These are phyloP conservation scores for Cystobasidium onofrii DNA, from an alignment of 768 basidiomycete genomes.

Conservation along the genomic window DNA sequence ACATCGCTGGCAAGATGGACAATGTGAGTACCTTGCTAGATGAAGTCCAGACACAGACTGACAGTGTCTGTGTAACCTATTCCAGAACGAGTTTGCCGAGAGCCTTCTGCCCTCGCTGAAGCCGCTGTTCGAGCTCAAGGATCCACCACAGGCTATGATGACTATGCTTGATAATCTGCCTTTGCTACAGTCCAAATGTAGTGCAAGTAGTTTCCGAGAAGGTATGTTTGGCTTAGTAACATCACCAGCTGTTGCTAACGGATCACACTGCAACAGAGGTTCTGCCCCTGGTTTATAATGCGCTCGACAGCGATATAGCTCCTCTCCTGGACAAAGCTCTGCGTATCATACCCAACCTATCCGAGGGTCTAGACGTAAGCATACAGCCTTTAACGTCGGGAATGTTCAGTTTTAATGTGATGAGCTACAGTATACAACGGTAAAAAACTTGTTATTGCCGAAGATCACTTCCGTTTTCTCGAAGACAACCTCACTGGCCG, in stretches of 20 bases:
- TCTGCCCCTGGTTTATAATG: conserved; percentile 89
- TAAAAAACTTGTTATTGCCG: conserved; percentile 51
- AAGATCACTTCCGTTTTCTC: conserved; percentile 72
- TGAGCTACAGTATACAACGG: conserved; percentile 67
- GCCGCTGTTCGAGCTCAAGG: conserved; percentile 79
- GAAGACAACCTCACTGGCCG: conserved; percentile 75
- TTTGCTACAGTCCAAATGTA: conserved; percentile 80
- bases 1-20: conserved; percentile 68
- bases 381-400: too few species aligned
- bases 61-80: not conserved
- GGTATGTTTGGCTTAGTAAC: conserved; percentile 53
- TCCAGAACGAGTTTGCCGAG: conserved; percentile 61
- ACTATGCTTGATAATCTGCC: conserved; percentile 81
- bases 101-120: conserved; percentile 77
- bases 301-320: conserved; percentile 89
- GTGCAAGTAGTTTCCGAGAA: conserved; percentile 74
- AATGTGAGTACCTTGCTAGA: conserved; percentile 45
- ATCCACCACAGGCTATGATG: conserved; percentile 95
- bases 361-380: conserved; percentile 48
- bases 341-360: conserved; percentile 70
- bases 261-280: conserved; percentile 56
- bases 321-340: conserved; percentile 85
- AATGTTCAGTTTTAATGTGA: not conserved
- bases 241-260: not conserved
- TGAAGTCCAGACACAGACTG: not conserved